Evolutionary conservation across 2,329 filamentous ascomycete species (phyloP), one percentile per base, ranked within the genome.

Genomic region (Rhytidhysteron rufulum): DNA sequence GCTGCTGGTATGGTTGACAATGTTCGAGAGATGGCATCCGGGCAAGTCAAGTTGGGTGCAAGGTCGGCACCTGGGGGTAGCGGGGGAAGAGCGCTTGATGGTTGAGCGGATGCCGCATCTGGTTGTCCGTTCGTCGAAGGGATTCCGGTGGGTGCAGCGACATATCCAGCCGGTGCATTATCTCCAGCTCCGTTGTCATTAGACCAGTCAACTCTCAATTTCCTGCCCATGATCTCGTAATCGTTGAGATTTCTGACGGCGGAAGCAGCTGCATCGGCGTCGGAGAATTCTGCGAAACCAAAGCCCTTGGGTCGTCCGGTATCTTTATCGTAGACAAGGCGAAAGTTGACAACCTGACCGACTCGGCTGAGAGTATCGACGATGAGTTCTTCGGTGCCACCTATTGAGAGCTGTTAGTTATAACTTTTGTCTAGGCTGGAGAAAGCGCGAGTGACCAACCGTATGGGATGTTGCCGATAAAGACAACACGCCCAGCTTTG

Each of bases 181-280:
- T 72, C 80, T 47, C 78, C 77, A 32, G 81, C 84, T 53, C 85
- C 85, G 50, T 88, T 88, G 63, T 96, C 91, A 65, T 95, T 95
- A 43, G 88, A 93, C 68, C 94, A 98, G 67, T 97, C 93, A 41
- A 98, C 93, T 45, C 90, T 82, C 48, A 98, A 78, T 66, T 95
- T 95, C 57, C 93, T 82, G 40, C 89, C 89, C 83, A 95, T 94
- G 60, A 96, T 83, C 64, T 97, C 91, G 69, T 88, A 84, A 65
- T 95, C 89, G 70, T 97, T 95, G 38, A 97, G 73, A 62, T 98
- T 97, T 53, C 91, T 85, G 34, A 97, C 91, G 2, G 93, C 93
- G 2, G 89, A 95, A 27, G 91, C 88, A 22, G 93, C 93, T 19
- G 89, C 77, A 79, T 95, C 91, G 44, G 87, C 83, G 60, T 97